phyloP scores from a whole-genome alignment of 495 filamentous ascomycete species.

The Trichoderma orchidacearum region DNA sequence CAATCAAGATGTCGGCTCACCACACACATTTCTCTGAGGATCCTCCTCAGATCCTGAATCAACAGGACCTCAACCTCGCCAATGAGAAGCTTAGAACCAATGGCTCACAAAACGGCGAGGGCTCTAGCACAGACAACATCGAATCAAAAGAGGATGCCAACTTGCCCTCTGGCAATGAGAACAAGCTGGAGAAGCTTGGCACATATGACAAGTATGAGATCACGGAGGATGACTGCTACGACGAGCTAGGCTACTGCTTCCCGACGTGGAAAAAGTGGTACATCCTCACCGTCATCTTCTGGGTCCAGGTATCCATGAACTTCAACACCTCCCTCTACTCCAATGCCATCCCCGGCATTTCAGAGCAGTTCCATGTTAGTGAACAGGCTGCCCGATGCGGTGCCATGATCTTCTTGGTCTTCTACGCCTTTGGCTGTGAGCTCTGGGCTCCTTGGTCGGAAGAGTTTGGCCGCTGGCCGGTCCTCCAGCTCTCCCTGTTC shows the following conservation, averaged over 20 bases:
- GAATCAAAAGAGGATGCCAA: background rate
- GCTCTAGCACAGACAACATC: background rate
- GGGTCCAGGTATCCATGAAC: slow-evolving; percentile 74
- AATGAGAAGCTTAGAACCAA: background rate
- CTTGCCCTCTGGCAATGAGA: background rate
- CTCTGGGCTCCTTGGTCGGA: slow-evolving; percentile 76
- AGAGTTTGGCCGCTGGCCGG: slow-evolving; percentile 60
- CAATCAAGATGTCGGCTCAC: background rate
- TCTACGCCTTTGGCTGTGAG: slow-evolving; percentile 70
- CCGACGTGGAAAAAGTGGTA: slow-evolving; percentile 60
- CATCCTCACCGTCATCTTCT: slow-evolving; percentile 60
- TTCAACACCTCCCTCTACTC: slow-evolving; percentile 67
- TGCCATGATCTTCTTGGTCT: slow-evolving; percentile 56
- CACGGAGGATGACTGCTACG: slow-evolving; percentile 48
- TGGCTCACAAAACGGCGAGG: background rate
- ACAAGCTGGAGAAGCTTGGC: slow-evolving; percentile 1
- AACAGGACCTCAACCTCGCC: background rate
- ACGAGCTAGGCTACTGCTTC: slow-evolving; percentile 52
- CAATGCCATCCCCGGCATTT: slow-evolving; percentile 47
- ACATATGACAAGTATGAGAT: slow-evolving; percentile 38
- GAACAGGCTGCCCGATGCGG: slow-evolving; percentile 51
- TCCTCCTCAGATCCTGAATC: background rate
- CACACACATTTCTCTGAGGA: slow-evolving; percentile 1
- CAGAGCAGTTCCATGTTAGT: slow-evolving; percentile 48
- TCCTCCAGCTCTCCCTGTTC: slow-evolving; percentile 55